Evolutionary conservation across 2,329 filamentous ascomycete species (phyloP).

Genomic region (Furcasterigmium furcatum): DNA sequence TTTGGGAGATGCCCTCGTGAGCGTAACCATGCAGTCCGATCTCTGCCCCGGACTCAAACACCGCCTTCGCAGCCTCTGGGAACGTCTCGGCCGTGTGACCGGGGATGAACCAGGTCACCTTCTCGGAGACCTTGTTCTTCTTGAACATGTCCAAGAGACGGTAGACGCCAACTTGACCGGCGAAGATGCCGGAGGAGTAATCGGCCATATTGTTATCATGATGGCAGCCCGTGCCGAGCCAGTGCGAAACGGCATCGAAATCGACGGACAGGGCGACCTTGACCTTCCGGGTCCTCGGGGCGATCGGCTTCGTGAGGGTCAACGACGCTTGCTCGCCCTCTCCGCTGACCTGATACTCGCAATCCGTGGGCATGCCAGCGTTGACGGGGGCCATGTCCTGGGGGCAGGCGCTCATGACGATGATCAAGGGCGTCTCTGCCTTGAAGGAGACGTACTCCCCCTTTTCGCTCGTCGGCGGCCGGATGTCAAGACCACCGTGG

Average conservation of each 20-base stretch:
- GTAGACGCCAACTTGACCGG: slow-evolving; percentile 44
- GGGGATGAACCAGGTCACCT: slow-evolving; percentile 49
- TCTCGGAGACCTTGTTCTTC: slow-evolving; percentile 38
- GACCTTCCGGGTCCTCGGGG: slow-evolving; percentile 12
- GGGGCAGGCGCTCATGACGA: slow-evolving; percentile 38
- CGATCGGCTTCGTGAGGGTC: too few species aligned
- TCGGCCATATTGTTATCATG: slow-evolving; percentile 46
- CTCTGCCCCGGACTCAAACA: slow-evolving; percentile 39
- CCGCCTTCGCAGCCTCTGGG: slow-evolving; percentile 32
- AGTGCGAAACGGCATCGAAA: slow-evolving; percentile 52
- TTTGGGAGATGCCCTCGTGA: slow-evolving; percentile 40
- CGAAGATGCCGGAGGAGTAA: slow-evolving; percentile 46
- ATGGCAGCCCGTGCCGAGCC: slow-evolving; percentile 48
- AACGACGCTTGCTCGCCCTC: background rate
- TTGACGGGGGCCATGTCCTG: slow-evolving; percentile 35
- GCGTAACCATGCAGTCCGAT: slow-evolving; percentile 45
- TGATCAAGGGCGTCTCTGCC: slow-evolving; percentile 29
- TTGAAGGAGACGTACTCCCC: slow-evolving; percentile 28
- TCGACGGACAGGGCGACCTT: slow-evolving; percentile 33
- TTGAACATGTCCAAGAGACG: slow-evolving; percentile 43
- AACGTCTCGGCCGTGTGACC: slow-evolving; percentile 47
- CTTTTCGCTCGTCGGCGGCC: slow-evolving; percentile 25
- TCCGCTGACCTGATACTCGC: slow-evolving; percentile 17
- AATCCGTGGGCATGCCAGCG: slow-evolving; percentile 28
- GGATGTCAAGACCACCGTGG: slow-evolving; percentile 25